A percentile compares a stretch with the other conserved stretches of the same genome.
Evolutionary conservation across 371 early-diverging fungal species (phyloP).

Genomic region (Mucor velutinosus): DNA sequence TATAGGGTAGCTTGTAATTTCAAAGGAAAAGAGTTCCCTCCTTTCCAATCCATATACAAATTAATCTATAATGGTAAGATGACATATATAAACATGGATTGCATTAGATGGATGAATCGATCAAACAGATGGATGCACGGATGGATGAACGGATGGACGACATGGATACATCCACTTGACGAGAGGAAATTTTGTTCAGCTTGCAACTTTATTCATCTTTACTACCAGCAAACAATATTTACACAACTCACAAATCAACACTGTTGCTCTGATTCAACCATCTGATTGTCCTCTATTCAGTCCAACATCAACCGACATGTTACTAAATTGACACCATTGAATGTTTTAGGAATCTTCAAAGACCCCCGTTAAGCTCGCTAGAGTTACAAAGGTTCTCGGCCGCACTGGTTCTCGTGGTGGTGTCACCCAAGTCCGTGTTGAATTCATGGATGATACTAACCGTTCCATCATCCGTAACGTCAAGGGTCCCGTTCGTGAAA

Average conservation of each 20-base stretch:
- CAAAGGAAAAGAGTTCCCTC: neutral
- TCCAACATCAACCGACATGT: neutral
- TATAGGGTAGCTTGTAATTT: neutral
- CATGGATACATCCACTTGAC: neutral
- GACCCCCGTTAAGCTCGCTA: conserved; percentile 89
- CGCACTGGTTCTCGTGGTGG: conserved; percentile 99
- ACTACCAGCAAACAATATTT: neutral
- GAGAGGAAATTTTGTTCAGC: neutral
- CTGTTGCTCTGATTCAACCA: neutral
- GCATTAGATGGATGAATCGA: neutral
- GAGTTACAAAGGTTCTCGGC: conserved; percentile 95
- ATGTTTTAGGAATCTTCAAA: conserved; percentile 25
- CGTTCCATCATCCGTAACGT: conserved; percentile 99
- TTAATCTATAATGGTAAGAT: conserved; percentile 18
- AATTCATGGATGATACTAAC: conserved; percentile 94
- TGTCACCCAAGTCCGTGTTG: conserved; percentile 99
- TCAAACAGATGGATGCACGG: neutral
- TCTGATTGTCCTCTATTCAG: neutral
- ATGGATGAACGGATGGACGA: neutral
- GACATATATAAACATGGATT: conserved; percentile 14
- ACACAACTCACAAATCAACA: neutral
- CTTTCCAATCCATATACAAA: conserved; percentile 20
- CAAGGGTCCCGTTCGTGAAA: conserved; percentile 97
- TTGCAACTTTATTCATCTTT: neutral
- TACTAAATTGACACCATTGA: neutral